phyloP scores from a whole-genome alignment of 129 eudicot species.

The Scalesia atractyloides region DNA sequence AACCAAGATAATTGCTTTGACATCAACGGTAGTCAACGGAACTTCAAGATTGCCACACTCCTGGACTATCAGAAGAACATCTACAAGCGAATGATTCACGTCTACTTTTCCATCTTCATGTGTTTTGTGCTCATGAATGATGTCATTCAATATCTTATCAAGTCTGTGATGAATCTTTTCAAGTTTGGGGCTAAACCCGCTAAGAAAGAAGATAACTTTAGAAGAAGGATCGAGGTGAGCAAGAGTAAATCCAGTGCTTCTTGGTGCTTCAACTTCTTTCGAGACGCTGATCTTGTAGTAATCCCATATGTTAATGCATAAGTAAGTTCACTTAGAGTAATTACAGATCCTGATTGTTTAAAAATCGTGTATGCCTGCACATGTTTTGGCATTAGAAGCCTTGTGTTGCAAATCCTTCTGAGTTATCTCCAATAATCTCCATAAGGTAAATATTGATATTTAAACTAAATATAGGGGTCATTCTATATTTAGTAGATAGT shows the following conservation, averaged over 20 bases:
- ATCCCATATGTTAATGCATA: constrained; percentile 31
- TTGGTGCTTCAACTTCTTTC: constrained; percentile 32
- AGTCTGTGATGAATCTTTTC: constrained; percentile 30
- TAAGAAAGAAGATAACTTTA: constrained; percentile 28
- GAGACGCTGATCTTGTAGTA: constrained; percentile 29
- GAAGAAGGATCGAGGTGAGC: constrained; percentile 38
- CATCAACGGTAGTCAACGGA: constrained; percentile 33
- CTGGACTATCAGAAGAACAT: constrained; percentile 31
- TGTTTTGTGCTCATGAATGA: constrained; percentile 36
- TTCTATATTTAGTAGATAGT: no score
- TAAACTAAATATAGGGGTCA: no score
- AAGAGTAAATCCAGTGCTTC: constrained; percentile 38
- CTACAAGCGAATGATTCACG: constrained; percentile 19
- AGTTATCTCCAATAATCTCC: constrained; percentile 43
- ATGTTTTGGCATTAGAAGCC: constrained; percentile 37
- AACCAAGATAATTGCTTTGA: constrained; percentile 46
- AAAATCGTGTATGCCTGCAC: constrained; percentile 30
- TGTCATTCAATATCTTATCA: constrained; percentile 32
- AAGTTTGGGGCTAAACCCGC: constrained; percentile 35
- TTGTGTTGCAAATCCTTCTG: constrained; percentile 40
- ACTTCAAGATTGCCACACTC: constrained; percentile 29
- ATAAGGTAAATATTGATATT: no score
- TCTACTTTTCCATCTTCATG: constrained; percentile 24
- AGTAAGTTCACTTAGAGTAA: constrained; percentile 28
- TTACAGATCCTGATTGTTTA: constrained; percentile 19